Base-by-base conservation (phyloP, 192 early-diverging fungal genomes). In the Coemansia sp. region DNA sequence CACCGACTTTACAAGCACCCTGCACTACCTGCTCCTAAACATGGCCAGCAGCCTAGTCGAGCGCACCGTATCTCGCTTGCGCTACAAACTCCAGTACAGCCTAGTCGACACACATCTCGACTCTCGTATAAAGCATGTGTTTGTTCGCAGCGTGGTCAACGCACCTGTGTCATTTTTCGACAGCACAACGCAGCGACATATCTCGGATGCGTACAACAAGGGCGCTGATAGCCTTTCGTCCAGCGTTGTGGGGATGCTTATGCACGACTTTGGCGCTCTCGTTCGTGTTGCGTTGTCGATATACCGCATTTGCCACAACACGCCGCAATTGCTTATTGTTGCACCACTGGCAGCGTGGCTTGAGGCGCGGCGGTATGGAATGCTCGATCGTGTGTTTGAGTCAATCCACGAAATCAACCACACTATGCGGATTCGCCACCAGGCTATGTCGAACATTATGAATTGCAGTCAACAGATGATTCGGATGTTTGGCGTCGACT, bases 401-500 rank as follows among this genome's bases (percentile, higher is more conserved):
- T 62, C 64, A 1, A 10, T 73, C 26, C 2, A 52, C 3, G 55
- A 62, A 13, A 32, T 71, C 11, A 9, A 56, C 51, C 22, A 19
- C 0, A 29, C 13, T 0, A 54, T 60, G 16, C 13, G 26, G 0
- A 14, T 61, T 11, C 53, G 52, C 11, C 32, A 55, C 1, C 32
- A 35, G n/a, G 35, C 55, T 2, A 57, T 59, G 18, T 50, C 11
- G 4, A 45, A 47, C 20, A 29, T 66, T 20, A 66, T 78, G 16
- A 3, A 6, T 3, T 88, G 89, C 22, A 91, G 89, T 1, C 60
- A 87, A n/a, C 78, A 85, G 8, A 82, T 82, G 38, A 86, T 94
- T 55, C 87, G 91, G 18, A 83, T 90, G 0, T 87, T 85, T 58
- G 61, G 67, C 37, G 80, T 63, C 4, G 81, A 83, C 26, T 45